Evolutionary conservation across 805 yeast species (phyloP).

Genomic region (Metschnikowia picachoensis): DNA sequence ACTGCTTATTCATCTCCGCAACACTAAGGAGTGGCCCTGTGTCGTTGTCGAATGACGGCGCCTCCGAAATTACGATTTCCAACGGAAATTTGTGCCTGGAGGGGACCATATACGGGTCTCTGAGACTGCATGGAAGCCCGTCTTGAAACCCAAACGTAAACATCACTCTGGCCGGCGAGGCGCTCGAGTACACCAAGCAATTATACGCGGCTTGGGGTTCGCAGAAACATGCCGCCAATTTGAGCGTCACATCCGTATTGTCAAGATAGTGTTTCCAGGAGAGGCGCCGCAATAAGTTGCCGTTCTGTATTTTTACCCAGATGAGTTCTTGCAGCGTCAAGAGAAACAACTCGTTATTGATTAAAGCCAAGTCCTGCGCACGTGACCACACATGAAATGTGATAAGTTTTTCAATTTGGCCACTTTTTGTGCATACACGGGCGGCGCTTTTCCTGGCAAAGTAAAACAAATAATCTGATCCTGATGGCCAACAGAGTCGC

Average conservation of each 20-base stretch:
- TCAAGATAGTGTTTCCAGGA: constrained; percentile 73
- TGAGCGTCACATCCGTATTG: constrained; percentile 51
- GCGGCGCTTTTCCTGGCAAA: constrained; percentile 11
- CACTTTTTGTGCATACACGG: background rate
- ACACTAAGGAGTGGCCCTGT: background rate
- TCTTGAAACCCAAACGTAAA: constrained; percentile 32
- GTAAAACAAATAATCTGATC: constrained; percentile 1
- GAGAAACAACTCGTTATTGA: constrained; percentile 39
- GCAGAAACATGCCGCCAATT: constrained; percentile 21
- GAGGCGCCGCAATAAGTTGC: constrained; percentile 43
- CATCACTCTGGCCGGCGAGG: constrained; percentile 28
- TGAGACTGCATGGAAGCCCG: constrained; percentile 33
- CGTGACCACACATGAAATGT: constrained; percentile 16
- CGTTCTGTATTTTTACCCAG: constrained; percentile 38
- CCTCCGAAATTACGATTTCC: background rate
- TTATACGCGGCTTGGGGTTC: constrained; percentile 12
- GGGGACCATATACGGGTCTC: constrained; percentile 31
- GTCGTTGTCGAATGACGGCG: background rate
- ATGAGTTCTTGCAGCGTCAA: constrained; percentile 67
- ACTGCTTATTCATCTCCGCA: background rate
- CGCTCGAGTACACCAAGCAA: constrained; percentile 27
- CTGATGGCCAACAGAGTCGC: constrained; percentile 12
- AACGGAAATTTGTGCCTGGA: background rate
- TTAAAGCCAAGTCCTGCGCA: constrained; percentile 10
- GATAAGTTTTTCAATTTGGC: constrained; percentile 6